These are phyloP conservation scores for Physcomitrellopsis africana DNA, from an alignment of 225 moss, liverwort and hornwort species.

Conservation along the genomic window DNA sequence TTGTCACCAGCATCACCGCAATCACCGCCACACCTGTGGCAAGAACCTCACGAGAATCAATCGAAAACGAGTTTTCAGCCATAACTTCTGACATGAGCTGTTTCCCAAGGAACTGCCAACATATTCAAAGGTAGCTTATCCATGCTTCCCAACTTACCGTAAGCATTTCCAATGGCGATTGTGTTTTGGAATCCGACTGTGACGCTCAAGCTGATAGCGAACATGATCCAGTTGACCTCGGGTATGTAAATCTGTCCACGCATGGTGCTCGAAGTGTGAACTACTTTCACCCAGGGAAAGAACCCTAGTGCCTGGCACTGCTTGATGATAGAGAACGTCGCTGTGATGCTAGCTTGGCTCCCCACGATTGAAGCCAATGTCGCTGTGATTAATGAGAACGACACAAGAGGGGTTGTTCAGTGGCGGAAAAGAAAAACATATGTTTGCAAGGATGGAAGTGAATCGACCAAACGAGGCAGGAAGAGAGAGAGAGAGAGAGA, in stretches of 20 bases:
- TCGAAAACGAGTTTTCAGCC: neutral
- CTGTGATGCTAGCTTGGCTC: slow-evolving; percentile 86
- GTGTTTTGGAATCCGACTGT: slow-evolving; percentile 71
- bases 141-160: slow-evolving; percentile 45
- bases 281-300: slow-evolving; percentile 82
- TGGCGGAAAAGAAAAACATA: neutral
- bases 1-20: slow-evolving; percentile 87
- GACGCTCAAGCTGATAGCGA: slow-evolving; percentile 64
- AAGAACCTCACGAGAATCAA: neutral
- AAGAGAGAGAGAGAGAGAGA: neutral
- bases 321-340: slow-evolving; percentile 87
- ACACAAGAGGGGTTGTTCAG: neutral
- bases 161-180: slow-evolving; percentile 78
- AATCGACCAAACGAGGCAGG: neutral
- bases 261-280: slow-evolving; percentile 75
- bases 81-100: neutral
- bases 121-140: neutral
- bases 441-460: neutral
- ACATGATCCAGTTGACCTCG: slow-evolving; percentile 84
- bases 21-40: slow-evolving; percentile 81
- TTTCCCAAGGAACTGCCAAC: too few species aligned
- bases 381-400: slow-evolving; percentile 50
- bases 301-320: slow-evolving; percentile 83
- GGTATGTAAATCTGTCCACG: slow-evolving; percentile 87
- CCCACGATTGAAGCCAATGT: slow-evolving; percentile 83